Base-by-base conservation (phyloP, 1,284 basidiomycete genomes). In the Pterula multifida region DNA sequence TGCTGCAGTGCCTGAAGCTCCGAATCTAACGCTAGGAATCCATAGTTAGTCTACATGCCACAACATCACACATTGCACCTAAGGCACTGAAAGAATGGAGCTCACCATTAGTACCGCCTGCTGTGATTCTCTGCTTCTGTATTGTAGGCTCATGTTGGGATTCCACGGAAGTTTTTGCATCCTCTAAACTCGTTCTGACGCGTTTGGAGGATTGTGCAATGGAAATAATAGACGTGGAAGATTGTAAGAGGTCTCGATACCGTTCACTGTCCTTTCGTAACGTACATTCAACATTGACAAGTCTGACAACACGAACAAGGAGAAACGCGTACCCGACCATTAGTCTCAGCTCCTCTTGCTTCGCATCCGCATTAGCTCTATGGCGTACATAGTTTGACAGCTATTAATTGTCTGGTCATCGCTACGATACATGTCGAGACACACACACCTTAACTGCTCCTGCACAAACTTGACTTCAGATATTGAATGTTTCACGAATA, bases 211-310 rank as follows among this genome's bases (percentile, higher is more conserved):
- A 84, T 32, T 71, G 64, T 9, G 82, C 71, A 55, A 90, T 82
- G 48, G 78, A 74, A 26, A 90, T 85, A 49, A 94, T 94, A 6
- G 90, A 90, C 0, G 88, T 81, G 0, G 92, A 93, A 0, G 92
- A 90, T 58, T 92, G 86, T 17, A 97, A 71, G 21, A 96, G 75
- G 65, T 97, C 93, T 48, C 93, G 83, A 67, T 97, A 96, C 55
- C 92, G 82, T 74, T 95, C 92, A 65, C 92, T 93, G 65, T 65
- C 61, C 76, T 79, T 81, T 74, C 74, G 66, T 61, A 60, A 60
- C 65, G 63, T 57, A 62, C 22, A 47, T 4, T 25, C 22, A 47
- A 23, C 60, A 66, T 66, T 64, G 62, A 56, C 52, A 59, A 36
- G 42, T 48, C 23, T 50, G 26, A 47, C 52, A 46, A n/a, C 22